Conservation (phyloP, 192 early-diverging fungal genomes). For the Glomus cerebriforme region DNA sequence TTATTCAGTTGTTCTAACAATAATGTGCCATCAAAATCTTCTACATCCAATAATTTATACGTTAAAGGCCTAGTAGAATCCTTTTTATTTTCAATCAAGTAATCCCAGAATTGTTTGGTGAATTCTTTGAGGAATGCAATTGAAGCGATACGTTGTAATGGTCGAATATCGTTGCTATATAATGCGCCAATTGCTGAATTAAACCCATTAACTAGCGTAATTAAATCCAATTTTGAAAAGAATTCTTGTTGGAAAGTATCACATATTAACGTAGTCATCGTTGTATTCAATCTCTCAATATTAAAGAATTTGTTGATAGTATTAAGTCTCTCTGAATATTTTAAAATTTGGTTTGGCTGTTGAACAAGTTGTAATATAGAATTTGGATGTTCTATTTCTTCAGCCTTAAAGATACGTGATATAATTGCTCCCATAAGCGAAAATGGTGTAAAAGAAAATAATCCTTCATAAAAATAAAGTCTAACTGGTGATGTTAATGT, state of each 20-base stretch:
- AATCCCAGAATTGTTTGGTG: conserved; percentile 2
- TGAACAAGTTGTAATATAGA: background rate
- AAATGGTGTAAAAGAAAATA: conserved; percentile 13
- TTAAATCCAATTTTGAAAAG: conserved; percentile 3
- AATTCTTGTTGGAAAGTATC: conserved; percentile 30
- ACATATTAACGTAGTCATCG: conserved; percentile 18
- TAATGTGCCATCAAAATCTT: background rate
- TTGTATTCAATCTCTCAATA: background rate
- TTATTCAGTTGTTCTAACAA: background rate
- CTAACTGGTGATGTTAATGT: background rate
- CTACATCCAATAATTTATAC: no score
- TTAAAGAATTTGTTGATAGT: conserved; percentile 2
- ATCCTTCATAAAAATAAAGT: background rate
- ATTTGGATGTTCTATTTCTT: background rate
- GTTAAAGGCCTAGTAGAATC: background rate
- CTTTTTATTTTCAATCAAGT: background rate
- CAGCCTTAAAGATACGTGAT: background rate
- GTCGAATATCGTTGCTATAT: background rate
- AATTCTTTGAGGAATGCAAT: conserved; percentile 32
- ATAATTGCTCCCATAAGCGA: conserved; percentile 24
- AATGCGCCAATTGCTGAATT: background rate
- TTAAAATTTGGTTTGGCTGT: background rate
- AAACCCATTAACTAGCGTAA: background rate
- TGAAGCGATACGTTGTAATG: conserved; percentile 10
- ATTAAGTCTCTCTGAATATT: background rate